Evolutionary conservation across 805 yeast genomes (phyloP).

Genomic region (Cyberlindnera euphorbiae): DNA sequence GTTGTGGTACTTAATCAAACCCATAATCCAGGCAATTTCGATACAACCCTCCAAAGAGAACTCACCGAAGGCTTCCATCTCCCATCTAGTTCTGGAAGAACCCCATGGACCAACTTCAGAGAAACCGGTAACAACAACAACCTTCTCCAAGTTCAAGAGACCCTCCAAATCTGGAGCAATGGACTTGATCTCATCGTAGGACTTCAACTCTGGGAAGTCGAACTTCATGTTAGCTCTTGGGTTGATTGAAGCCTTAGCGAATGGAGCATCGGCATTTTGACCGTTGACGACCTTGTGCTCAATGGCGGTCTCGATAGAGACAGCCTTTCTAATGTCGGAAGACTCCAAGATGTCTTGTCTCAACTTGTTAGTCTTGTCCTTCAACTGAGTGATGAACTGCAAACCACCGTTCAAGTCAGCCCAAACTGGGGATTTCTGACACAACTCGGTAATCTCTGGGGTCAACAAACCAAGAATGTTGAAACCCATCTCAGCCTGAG

Average conservation of each 20-base stretch:
- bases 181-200: slow-evolving; percentile 67
- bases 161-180: slow-evolving; percentile 78
- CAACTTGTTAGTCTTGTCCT: slow-evolving; percentile 75
- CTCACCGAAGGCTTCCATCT: slow-evolving; percentile 94
- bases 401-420: slow-evolving; percentile 99
- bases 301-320: slow-evolving; percentile 85
- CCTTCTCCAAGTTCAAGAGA: slow-evolving; percentile 84
- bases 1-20: slow-evolving; percentile 89
- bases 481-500: slow-evolving; percentile 99
- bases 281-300: slow-evolving; percentile 83
- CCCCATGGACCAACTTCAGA: slow-evolving; percentile 99
- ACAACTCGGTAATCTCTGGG: slow-evolving; percentile 75
- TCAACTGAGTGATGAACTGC: slow-evolving; percentile 87
- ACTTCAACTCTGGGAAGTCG: slow-evolving; percentile 84
- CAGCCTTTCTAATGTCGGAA: slow-evolving; percentile 92
- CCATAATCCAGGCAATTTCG: slow-evolving; percentile 99
- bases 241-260: slow-evolving; percentile 67
- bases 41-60: slow-evolving; percentile 96
- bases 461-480: slow-evolving; percentile 91
- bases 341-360: slow-evolving; percentile 73
- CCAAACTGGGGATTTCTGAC: slow-evolving; percentile 92
- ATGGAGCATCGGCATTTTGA: slow-evolving; percentile 81
- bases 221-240: slow-evolving; percentile 95
- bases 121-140: slow-evolving; percentile 95
- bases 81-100: slow-evolving; percentile 98